These are phyloP conservation scores for Pseudogymnoascus sp. DNA, from an alignment of 2,329 filamentous ascomycete species.

Conservation along the genomic window DNA sequence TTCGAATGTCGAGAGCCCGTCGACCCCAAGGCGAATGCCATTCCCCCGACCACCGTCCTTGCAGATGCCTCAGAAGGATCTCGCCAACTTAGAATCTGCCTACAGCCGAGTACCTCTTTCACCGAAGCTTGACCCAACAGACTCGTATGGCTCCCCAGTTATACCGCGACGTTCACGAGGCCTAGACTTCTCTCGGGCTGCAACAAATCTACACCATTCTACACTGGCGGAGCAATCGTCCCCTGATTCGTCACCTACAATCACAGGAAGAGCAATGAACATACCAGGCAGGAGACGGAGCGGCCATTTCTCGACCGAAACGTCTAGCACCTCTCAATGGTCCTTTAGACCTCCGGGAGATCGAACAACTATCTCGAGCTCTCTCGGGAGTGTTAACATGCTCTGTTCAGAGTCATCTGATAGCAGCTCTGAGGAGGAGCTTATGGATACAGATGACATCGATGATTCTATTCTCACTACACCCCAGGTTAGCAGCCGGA, in stretches of 20 bases:
- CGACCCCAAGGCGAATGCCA: slow-evolving; percentile 64
- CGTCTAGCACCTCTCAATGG: slow-evolving; percentile 51
- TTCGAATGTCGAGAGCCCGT: slow-evolving; percentile 38
- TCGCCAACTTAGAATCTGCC: slow-evolving; percentile 33
- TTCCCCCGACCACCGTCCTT: slow-evolving; percentile 59
- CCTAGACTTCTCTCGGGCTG: slow-evolving; percentile 86
- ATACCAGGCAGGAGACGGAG: slow-evolving; percentile 46
- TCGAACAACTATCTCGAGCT: slow-evolving; percentile 67
- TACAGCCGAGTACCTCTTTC: slow-evolving; percentile 63
- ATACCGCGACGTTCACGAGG: slow-evolving; percentile 86
- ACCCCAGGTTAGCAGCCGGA: slow-evolving; percentile 63
- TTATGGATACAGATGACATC: slow-evolving; percentile 63
- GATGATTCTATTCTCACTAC: slow-evolving; percentile 78
- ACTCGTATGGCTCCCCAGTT: slow-evolving; percentile 78
- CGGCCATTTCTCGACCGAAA: slow-evolving; percentile 37
- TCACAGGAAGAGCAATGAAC: slow-evolving; percentile 61
- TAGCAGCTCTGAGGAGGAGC: slow-evolving; percentile 59
- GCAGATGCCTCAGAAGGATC: slow-evolving; percentile 55
- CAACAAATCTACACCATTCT: slow-evolving; percentile 91
- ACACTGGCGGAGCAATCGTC: slow-evolving; percentile 82
- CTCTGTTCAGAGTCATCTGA: slow-evolving; percentile 73
- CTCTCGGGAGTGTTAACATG: slow-evolving; percentile 45
- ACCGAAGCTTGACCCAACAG: slow-evolving; percentile 75
- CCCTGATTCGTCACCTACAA: slow-evolving; percentile 82
- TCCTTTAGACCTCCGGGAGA: slow-evolving; percentile 63